phyloP scores from a whole-genome alignment of 805 yeast species.

The Yarrowia sp. region DNA sequence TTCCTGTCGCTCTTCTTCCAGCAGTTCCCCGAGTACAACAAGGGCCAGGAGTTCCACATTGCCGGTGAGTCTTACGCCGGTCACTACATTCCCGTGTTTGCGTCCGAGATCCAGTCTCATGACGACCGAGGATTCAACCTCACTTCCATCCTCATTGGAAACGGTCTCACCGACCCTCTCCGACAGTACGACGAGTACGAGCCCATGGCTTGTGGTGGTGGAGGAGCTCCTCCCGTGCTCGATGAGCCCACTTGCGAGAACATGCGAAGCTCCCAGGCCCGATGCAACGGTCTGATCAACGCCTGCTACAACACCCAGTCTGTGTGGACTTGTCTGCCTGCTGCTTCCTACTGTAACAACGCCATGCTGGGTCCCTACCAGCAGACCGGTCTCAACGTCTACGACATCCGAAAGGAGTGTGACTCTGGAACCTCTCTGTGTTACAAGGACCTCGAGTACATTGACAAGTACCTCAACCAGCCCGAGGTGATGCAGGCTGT shows the following conservation, averaged over 20 bases:
- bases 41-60: conserved; percentile 75
- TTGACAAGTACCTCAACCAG: conserved; percentile 74
- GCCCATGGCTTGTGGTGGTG: conserved; percentile 93
- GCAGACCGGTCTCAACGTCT: conserved; percentile 83
- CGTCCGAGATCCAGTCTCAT: conserved; percentile 48
- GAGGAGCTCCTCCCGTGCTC: conserved; percentile 76
- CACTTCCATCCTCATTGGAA: conserved; percentile 82
- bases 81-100: conserved; percentile 88
- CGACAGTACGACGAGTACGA: conserved; percentile 76
- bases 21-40: conserved; percentile 73
- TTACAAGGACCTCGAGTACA: conserved; percentile 71
- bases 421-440: conserved; percentile 56
- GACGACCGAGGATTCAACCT: conserved; percentile 69
- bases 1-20: conserved; percentile 83
- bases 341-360: conserved; percentile 84
- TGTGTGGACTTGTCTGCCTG: conserved; percentile 86
- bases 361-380: conserved; percentile 76
- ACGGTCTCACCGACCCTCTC: conserved; percentile 87
- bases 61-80: conserved; percentile 97
- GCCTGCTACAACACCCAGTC: conserved; percentile 73
- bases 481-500: conserved; percentile 73
- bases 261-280: conserved; percentile 64
- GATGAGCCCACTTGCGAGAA: conserved; percentile 73
- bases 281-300: conserved; percentile 73
- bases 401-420: conserved; percentile 84